These are phyloP conservation scores for Gymnopilus junonius DNA, from an alignment of 768 basidiomycete genomes.

Conservation along the genomic window DNA sequence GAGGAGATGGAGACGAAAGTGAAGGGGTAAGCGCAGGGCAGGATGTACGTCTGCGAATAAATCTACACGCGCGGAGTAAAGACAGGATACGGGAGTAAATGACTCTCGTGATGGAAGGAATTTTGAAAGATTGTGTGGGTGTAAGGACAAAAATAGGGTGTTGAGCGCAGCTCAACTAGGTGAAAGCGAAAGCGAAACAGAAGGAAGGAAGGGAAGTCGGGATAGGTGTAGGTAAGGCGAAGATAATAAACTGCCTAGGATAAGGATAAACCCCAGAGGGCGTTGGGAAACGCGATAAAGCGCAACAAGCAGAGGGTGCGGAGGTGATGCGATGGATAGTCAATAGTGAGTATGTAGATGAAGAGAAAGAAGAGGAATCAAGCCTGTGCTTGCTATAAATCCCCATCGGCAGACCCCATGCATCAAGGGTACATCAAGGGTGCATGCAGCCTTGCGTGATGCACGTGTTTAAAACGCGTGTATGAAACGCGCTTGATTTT, in stretches of 20 bases:
- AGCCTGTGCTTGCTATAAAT: constrained; percentile 14
- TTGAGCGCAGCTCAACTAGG: constrained; percentile 14
- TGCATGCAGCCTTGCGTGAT: not conserved
- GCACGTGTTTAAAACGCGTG: constrained; percentile 17
- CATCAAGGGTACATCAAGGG: too few species aligned
- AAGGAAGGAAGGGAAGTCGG: not conserved
- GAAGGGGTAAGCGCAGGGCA: constrained; percentile 10
- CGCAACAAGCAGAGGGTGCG: not conserved
- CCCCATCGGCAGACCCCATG: constrained; percentile 2
- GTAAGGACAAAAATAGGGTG: not conserved
- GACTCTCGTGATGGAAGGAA: not conserved
- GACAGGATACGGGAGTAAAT: constrained; percentile 6
- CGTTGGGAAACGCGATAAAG: constrained; percentile 3
- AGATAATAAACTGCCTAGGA: constrained; percentile 1
- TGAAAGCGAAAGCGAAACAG: not conserved
- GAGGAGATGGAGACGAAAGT: constrained; percentile 5
- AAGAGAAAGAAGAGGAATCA: not conserved
- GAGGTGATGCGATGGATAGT: constrained; percentile 6
- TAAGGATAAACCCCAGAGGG: constrained; percentile 1
- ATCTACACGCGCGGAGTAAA: not conserved
- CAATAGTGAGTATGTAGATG: constrained; percentile 8
- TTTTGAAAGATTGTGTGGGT: constrained; percentile 2
- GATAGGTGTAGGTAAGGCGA: not conserved
- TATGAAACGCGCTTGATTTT: constrained; percentile 7
- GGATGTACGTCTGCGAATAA: constrained; percentile 16